Base-by-base conservation (phyloP, 1,284 basidiomycete species). In the Heterobasidion occidentale region DNA sequence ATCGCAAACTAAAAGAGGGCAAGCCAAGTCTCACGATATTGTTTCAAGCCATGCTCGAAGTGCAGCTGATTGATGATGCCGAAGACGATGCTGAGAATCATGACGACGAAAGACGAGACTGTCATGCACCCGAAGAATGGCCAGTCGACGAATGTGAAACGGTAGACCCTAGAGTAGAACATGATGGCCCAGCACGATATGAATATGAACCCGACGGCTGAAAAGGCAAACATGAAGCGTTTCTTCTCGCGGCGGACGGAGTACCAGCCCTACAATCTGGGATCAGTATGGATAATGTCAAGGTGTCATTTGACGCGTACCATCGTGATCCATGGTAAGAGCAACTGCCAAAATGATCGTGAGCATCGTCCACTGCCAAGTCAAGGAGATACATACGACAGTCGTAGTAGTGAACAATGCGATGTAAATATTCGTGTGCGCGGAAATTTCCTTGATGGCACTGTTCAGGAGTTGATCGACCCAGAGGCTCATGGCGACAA, bases 141-240 rank as follows among this genome's bases (percentile, higher is more conserved):
- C 80, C 81, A 85, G 59, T 80, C 73, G 51, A 77, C 55, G 67
- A 79, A 82, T 2, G 75, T 75, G 75, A 80, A 81, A 53, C 75
- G 71, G 61, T 80, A 85, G 3, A 61, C 9, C 11, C 68, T 64
- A 6, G 79, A 78, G 55, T 77, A 72, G 65, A 83, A 83, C 77
- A 83, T 82, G 60, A 73, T 59, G 8, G 71, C 65, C 77, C 79
- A 80, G 5, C 67, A 67, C 1, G 65, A 56, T 53, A 77, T 64
- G 57, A 79, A 70, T 45, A 71, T 49, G 56, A 76, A 65, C 7
- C 68, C 70, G 27, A 77, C 62, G 33, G 63, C 61, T 15, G 82
- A 65, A 70, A 81, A 83, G 2, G 67, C 55, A 17, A 66, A 55
- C 69, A 81, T 79, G 52, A 76, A 56, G 7, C 49, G 53, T 54